phyloP scores from a whole-genome alignment of 2,329 filamentous ascomycete genomes.

The Tolypocladium tropicale region DNA sequence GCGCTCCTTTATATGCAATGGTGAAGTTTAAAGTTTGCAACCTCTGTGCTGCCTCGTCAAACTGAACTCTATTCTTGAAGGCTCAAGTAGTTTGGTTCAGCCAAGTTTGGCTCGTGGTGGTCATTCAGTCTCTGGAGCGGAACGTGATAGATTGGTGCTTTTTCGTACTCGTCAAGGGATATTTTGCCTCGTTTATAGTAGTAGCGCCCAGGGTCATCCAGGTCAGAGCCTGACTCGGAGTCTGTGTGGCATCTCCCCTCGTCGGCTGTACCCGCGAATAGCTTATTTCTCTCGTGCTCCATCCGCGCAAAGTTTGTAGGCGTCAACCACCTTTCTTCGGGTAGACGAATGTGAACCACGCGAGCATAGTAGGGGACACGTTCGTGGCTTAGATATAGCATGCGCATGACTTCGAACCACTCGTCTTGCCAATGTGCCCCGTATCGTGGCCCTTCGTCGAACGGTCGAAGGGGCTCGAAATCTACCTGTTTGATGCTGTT shows the following conservation, averaged over 20 bases:
- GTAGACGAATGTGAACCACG: background rate
- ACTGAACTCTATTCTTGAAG: too few species aligned
- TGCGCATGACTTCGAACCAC: background rate
- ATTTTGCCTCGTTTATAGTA: background rate
- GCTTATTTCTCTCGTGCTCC: background rate
- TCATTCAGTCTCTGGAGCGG: too few species aligned
- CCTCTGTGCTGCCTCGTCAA: too few species aligned
- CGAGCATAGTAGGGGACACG: background rate
- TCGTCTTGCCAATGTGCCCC: background rate
- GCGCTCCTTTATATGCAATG: too few species aligned
- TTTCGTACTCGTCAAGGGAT: too few species aligned
- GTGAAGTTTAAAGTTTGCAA: too few species aligned
- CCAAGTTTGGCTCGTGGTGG: too few species aligned
- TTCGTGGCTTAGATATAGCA: background rate
- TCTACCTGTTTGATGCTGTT: background rate
- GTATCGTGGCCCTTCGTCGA: background rate
- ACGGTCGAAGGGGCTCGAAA: background rate
- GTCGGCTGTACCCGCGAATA: background rate
- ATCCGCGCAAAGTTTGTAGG: background rate
- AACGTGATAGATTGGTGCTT: too few species aligned
- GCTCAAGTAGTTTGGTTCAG: too few species aligned
- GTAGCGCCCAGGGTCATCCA: background rate
- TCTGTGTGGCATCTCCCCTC: background rate
- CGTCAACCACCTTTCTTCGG: background rate
- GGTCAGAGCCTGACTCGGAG: background rate